Evolutionary conservation across 177 flowering plant species (phyloP).

Genomic region (Telopea speciosissima): DNA sequence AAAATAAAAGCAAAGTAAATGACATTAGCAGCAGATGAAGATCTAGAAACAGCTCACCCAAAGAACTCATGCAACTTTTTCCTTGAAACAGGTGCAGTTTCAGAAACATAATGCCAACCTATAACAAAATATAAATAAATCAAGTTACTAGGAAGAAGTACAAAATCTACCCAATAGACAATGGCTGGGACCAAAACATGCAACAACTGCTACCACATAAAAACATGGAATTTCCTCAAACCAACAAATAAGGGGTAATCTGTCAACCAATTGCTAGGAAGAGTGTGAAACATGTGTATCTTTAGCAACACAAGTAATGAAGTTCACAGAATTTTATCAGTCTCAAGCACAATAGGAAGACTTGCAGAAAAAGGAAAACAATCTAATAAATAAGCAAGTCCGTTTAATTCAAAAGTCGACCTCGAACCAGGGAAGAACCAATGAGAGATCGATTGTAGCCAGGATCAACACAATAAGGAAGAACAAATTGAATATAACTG

Average conservation of each 20-base stretch:
- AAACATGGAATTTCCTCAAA: not conserved
- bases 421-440: too few relatives aligned
- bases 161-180: not conserved
- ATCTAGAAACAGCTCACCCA: slow-evolving; percentile 14
- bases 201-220: too few relatives aligned
- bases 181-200: not conserved
- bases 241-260: not conserved
- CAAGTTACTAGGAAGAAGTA: slow-evolving; percentile 1
- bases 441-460: too few relatives aligned
- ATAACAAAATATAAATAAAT: slow-evolving; percentile 1
- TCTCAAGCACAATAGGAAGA: too few relatives aligned
- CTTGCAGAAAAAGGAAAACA: too few relatives aligned
- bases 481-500: too few relatives aligned
- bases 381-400: too few relatives aligned
- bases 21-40: not conserved
- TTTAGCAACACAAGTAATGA: not conserved
- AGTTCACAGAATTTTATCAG: not conserved
- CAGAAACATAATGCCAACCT: slow-evolving; percentile 20
- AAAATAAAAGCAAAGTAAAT: not conserved
- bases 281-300: not conserved
- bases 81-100: slow-evolving; percentile 5
- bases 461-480: too few relatives aligned
- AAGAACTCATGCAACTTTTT: slow-evolving; percentile 1
- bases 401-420: too few relatives aligned
- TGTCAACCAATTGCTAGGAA: not conserved